These are phyloP conservation scores for Ambrosia hybrid DNA, from an alignment of 140 eudicot species.

Conservation along the genomic window DNA sequence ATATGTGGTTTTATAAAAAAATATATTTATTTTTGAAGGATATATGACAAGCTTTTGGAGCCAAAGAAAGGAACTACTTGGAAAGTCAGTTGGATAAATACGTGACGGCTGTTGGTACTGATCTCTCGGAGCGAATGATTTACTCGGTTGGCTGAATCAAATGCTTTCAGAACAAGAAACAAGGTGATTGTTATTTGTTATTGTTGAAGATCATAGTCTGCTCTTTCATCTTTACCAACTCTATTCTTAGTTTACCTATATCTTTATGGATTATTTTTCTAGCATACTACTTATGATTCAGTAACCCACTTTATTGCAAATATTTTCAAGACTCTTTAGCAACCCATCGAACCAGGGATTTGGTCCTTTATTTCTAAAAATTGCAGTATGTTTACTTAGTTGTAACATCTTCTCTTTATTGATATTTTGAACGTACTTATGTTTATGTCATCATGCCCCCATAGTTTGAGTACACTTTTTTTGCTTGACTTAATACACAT, in stretches of 20 bases:
- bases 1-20: neutral
- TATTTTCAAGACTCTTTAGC: too few relatives aligned
- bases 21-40: slow-evolving; percentile 52
- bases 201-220: slow-evolving; percentile 16
- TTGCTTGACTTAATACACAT: too few relatives aligned
- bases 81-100: slow-evolving; percentile 64
- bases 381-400: too few relatives aligned
- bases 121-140: too few relatives aligned
- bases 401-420: too few relatives aligned
- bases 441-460: too few relatives aligned
- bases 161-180: slow-evolving; percentile 2
- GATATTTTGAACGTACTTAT: too few relatives aligned
- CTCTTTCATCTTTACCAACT: slow-evolving; percentile 1
- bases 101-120: slow-evolving; percentile 61
- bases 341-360: too few relatives aligned
- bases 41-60: slow-evolving; percentile 55
- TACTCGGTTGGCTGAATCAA: slow-evolving; percentile 51
- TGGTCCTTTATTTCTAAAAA: too few relatives aligned
- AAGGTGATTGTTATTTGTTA: neutral
- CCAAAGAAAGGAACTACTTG: slow-evolving; percentile 42
- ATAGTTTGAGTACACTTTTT: too few relatives aligned
- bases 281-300: slow-evolving; percentile 8
- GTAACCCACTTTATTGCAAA: too few relatives aligned
- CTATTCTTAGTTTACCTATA: too few relatives aligned
- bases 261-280: slow-evolving; percentile 18